Evolutionary conservation across 2,329 filamentous ascomycete genomes (phyloP), one percentile per base, ranked within the genome.

Genomic region (Microascus cirrosus): DNA sequence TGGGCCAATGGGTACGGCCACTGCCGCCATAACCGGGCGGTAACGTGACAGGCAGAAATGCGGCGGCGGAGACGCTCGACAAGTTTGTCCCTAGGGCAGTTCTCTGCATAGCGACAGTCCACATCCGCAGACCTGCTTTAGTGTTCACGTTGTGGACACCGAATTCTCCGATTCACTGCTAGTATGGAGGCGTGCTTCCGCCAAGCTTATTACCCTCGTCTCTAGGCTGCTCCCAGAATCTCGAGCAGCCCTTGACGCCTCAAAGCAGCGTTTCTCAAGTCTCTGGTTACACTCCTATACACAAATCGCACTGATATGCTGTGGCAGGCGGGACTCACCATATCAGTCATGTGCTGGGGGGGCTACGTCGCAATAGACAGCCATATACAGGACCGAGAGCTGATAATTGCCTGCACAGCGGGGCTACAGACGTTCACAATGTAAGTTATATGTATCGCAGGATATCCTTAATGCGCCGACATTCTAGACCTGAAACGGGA

Each of bases 1-100:
- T 42, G 5, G 36, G n/a, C 12, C 12, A 15, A 11, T 42, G 36
- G 36, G 5, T 15, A 18, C 36, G 36, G 36, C n/a, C 36, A 42
- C 12, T 42, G 36, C 36, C 36, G 12, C 36, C 13, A 42, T 4
- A 12, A 11, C 12, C 36, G 36, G 36, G 36, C 12, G 36, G 4
- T 3, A 11, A 15, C 10, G 36, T 3, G 4, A 15, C 36, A 15
- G 36, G n/a, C 36, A 18, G 36, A 4, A 18, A 18, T 18, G 12
- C n/a, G 36, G 36, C 36, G 12, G 36, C 10, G 12, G 12, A 7
- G 36, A 15, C 36, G 36, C 36, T 42, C 36, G 36, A 42, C 1
- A 74, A 70, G 0, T 76, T 75, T 45, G 70, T 73, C 1, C 57
- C 71, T 5, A 65, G 68, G 24, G 68, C 70, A 0, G 67, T 72